A percentile compares a stretch with the other conserved stretches of the same genome.
These are phyloP conservation scores for Amylostereum areolatum DNA, from an alignment of 1,284 basidiomycete species.

Conservation along the genomic window DNA sequence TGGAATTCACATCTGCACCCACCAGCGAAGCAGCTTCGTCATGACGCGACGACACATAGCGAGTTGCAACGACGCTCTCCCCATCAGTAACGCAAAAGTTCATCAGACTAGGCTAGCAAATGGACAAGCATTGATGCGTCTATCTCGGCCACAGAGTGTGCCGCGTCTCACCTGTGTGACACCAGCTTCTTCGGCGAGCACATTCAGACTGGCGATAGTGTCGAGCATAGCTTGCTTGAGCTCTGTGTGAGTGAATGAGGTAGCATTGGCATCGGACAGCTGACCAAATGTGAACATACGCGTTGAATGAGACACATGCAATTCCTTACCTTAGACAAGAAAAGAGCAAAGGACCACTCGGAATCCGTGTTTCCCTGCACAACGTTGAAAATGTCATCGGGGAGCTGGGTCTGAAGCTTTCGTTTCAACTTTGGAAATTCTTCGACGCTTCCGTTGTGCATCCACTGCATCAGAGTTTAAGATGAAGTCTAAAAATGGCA, in stretches of 20 bases:
- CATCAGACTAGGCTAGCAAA: slow-evolving; percentile 76
- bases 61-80: slow-evolving; percentile 86
- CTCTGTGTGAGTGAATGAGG: slow-evolving; percentile 54
- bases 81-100: slow-evolving; percentile 98
- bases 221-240: slow-evolving; percentile 81
- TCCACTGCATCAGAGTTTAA: slow-evolving; percentile 54
- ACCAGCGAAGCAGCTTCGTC: slow-evolving; percentile 92
- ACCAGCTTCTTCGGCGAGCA: slow-evolving; percentile 66
- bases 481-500: not conserved
- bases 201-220: slow-evolving; percentile 77
- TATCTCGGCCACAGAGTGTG: not conserved
- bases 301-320: not conserved
- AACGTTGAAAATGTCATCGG: slow-evolving; percentile 80
- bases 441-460: slow-evolving; percentile 91
- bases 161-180: slow-evolving; percentile 55
- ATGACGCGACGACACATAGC: slow-evolving; percentile 88
- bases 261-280: slow-evolving; percentile 78
- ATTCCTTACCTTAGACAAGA: slow-evolving; percentile 70
- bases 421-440: slow-evolving; percentile 82
- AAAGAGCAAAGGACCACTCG: slow-evolving; percentile 92
- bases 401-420: slow-evolving; percentile 63
- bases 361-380: slow-evolving; percentile 95
- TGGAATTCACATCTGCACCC: not conserved
- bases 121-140: slow-evolving; percentile 1
- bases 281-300: slow-evolving; percentile 23